Evolutionary conservation across 441 rosid species (phyloP).

Genomic region (Populus hybrid): DNA sequence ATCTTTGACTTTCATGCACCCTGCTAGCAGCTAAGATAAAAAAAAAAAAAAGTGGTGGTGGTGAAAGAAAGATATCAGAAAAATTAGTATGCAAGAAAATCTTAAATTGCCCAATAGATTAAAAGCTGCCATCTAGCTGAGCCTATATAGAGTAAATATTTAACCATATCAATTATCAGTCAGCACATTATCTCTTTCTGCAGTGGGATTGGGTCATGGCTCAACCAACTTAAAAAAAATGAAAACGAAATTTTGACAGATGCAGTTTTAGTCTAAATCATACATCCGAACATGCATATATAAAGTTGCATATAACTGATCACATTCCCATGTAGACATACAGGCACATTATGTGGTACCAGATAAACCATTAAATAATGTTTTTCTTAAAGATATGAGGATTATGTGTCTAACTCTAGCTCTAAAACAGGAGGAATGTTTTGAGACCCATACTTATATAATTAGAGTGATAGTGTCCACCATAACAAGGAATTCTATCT

Average conservation of each 20-base stretch:
- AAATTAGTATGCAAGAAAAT: neutral
- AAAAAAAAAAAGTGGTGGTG: slow-evolving; percentile 23
- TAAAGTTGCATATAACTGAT: neutral
- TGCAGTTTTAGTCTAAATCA: neutral
- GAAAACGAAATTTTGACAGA: neutral
- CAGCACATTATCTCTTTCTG: neutral
- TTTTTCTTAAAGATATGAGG: neutral
- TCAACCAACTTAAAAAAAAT: neutral
- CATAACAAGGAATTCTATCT: neutral
- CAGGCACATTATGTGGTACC: neutral
- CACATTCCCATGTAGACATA: neutral
- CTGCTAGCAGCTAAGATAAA: slow-evolving; percentile 71
- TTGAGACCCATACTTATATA: neutral
- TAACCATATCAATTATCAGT: neutral
- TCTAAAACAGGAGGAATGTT: neutral
- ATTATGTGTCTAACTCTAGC: neutral
- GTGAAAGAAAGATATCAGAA: slow-evolving; percentile 11
- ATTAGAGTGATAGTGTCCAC: neutral
- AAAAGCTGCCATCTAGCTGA: neutral
- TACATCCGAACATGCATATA: neutral
- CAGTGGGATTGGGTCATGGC: neutral
- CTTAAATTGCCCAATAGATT: neutral
- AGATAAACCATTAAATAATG: neutral
- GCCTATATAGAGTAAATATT: neutral
- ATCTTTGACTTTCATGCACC: slow-evolving; percentile 69